These are phyloP conservation scores for Dendrobium officinale DNA, from an alignment of 106 monocot species.

Conservation along the genomic window DNA sequence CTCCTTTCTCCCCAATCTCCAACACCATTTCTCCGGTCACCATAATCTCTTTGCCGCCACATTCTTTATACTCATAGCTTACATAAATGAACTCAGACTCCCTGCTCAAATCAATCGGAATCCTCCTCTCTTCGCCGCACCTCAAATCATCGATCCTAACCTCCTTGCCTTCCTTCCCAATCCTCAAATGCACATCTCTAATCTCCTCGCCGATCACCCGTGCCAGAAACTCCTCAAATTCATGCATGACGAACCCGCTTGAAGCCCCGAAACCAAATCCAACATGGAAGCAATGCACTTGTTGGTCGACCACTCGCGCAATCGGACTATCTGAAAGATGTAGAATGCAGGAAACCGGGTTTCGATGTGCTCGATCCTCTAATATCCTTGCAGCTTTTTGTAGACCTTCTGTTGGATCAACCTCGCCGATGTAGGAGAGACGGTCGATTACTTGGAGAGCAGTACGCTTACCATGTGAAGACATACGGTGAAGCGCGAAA, in stretches of 20 bases:
- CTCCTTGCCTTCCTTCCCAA: slow-evolving; percentile 38
- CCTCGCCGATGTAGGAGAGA: slow-evolving; percentile 46
- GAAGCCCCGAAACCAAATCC: slow-evolving; percentile 62
- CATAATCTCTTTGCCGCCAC: slow-evolving; percentile 33
- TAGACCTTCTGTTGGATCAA: slow-evolving; percentile 50
- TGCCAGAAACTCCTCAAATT: slow-evolving; percentile 76
- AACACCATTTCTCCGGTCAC: slow-evolving; percentile 51
- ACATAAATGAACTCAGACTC: slow-evolving; percentile 41
- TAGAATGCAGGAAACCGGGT: slow-evolving; percentile 39
- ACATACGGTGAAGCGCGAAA: slow-evolving; percentile 77
- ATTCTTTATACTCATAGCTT: slow-evolving; percentile 67
- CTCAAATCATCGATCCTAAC: slow-evolving; percentile 62
- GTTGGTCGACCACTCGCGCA: slow-evolving; percentile 7
- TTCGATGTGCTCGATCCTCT: slow-evolving; percentile 34
- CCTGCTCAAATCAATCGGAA: slow-evolving; percentile 34
- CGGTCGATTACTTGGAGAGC: slow-evolving; percentile 79
- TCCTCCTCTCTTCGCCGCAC: slow-evolving; percentile 69
- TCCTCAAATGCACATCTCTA: slow-evolving; percentile 48
- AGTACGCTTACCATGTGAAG: slow-evolving; percentile 52
- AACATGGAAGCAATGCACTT: slow-evolving; percentile 49
- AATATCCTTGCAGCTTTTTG: slow-evolving; percentile 66
- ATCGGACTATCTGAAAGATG: slow-evolving; percentile 57
- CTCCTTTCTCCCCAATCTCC: slow-evolving; percentile 38
- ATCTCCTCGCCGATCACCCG: slow-evolving; percentile 64
- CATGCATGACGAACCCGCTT: slow-evolving; percentile 79